Evolutionary conservation across 768 basidiomycete genomes (phyloP).

Genomic region (Lepiota venenata): DNA sequence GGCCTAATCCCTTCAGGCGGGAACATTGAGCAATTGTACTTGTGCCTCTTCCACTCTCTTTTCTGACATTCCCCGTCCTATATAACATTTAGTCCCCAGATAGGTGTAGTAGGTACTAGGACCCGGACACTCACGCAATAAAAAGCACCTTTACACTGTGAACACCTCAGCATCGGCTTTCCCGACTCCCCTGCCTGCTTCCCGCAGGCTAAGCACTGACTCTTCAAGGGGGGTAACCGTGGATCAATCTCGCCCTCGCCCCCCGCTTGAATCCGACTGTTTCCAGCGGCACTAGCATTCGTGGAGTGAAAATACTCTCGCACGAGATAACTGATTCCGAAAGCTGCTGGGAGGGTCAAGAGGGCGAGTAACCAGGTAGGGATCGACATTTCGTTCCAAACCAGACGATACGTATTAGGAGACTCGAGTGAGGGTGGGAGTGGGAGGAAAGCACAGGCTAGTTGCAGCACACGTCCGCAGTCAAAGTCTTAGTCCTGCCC

Average conservation of each 20-base stretch:
- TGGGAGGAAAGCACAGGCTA: background rate
- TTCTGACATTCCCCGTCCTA: conserved; percentile 3
- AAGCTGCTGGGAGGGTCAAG: conserved; percentile 3
- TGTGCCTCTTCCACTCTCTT: conserved; percentile 6
- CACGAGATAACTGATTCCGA: conserved; percentile 2
- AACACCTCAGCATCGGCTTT: background rate
- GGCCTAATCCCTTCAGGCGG: conserved; percentile 1
- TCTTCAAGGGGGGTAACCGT: background rate
- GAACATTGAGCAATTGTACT: conserved; percentile 5
- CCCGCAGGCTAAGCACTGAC: background rate
- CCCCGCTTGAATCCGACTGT: too few relatives aligned
- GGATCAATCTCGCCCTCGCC: background rate
- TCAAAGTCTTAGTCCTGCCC: too few relatives aligned
- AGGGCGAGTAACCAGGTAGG: background rate
- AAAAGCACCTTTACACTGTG: conserved; percentile 7
- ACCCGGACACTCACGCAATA: conserved; percentile 3
- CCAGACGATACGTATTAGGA: too few relatives aligned
- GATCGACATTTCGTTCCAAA: background rate
- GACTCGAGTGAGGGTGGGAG: too few relatives aligned
- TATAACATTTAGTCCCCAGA: background rate
- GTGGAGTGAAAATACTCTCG: background rate
- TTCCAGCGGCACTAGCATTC: background rate
- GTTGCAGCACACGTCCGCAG: background rate
- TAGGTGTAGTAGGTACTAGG: background rate
- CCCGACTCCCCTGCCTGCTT: background rate